A percentile compares a stretch with the other conserved stretches of the same genome.
Conservation (phyloP, 1,284 basidiomycete species). For the Golubevia pallescens region DNA sequence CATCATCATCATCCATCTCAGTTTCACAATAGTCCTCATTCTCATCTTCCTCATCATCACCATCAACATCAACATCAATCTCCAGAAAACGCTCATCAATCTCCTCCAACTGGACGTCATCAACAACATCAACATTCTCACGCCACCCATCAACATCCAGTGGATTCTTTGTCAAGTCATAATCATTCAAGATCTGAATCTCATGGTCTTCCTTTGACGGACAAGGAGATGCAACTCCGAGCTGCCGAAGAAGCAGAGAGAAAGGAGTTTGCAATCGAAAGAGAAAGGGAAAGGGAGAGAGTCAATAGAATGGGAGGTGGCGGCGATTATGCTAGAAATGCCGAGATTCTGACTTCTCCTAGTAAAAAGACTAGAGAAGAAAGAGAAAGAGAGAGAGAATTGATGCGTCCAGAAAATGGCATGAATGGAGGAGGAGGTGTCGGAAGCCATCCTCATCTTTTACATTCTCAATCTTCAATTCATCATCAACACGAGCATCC, state of each 20-base stretch:
- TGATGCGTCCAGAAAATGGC: too few relatives aligned
- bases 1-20: too few relatives aligned
- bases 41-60: not conserved
- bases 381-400: too few relatives aligned
- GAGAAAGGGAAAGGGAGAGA: constrained; percentile 8
- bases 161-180: not conserved
- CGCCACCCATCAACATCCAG: not conserved
- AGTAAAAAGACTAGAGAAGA: too few relatives aligned
- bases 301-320: not conserved
- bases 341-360: too few relatives aligned
- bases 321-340: too few relatives aligned
- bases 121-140: not conserved
- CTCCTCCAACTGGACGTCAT: not conserved
- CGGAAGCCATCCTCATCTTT: not conserved
- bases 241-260: not conserved
- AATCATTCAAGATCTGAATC: not conserved
- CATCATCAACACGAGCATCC: too few relatives aligned
- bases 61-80: not conserved
- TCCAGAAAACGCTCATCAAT: not conserved
- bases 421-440: not conserved
- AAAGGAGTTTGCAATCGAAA: not conserved
- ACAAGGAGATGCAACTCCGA: not conserved
- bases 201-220: not conserved
- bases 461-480: too few relatives aligned
- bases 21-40: not conserved